Conservation (phyloP, 139 green algal genomes). For the Chlamydomonas sphaeroides region DNA sequence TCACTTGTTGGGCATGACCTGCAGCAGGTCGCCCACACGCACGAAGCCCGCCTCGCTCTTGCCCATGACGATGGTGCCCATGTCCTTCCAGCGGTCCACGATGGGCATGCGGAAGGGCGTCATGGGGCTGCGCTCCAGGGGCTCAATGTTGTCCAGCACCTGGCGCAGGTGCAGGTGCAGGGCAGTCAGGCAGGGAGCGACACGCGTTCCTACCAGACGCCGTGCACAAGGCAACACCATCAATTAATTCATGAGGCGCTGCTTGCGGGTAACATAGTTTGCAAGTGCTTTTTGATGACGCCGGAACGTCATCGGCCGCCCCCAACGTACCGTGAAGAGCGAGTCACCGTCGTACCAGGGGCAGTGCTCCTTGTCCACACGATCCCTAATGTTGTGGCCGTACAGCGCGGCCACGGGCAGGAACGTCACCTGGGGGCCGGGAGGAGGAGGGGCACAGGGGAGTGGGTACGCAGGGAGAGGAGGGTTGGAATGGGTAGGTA, state of each 20-base stretch:
- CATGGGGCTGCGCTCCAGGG: slow-evolving; percentile 60
- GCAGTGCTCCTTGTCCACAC: slow-evolving; percentile 71
- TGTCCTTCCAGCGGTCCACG: slow-evolving; percentile 96
- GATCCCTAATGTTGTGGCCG: slow-evolving; percentile 91
- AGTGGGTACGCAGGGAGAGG: too few species aligned
- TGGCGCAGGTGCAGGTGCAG: not conserved
- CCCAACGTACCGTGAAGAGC: slow-evolving; percentile 88
- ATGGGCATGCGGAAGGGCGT: slow-evolving; percentile 93
- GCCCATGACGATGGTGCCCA: slow-evolving; percentile 98
- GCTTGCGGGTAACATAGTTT: too few species aligned
- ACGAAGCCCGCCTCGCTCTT: slow-evolving; percentile 95
- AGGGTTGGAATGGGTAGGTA: too few species aligned
- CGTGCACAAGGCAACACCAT: too few species aligned
- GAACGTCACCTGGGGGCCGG: too few species aligned
- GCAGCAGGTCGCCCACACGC: slow-evolving; percentile 79
- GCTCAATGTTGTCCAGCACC: slow-evolving; percentile 86
- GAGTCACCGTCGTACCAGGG: slow-evolving; percentile 86
- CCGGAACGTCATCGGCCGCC: too few species aligned
- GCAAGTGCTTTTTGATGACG: too few species aligned
- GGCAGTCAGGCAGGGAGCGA: too few species aligned
- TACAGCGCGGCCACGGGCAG: slow-evolving; percentile 93
- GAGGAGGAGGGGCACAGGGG: too few species aligned
- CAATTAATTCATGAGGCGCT: too few species aligned
- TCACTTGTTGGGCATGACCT: slow-evolving; percentile 97
- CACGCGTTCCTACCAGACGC: too few species aligned